Conservation (phyloP, 1,139 yeast species). For the Blastobotrys indianensis region DNA sequence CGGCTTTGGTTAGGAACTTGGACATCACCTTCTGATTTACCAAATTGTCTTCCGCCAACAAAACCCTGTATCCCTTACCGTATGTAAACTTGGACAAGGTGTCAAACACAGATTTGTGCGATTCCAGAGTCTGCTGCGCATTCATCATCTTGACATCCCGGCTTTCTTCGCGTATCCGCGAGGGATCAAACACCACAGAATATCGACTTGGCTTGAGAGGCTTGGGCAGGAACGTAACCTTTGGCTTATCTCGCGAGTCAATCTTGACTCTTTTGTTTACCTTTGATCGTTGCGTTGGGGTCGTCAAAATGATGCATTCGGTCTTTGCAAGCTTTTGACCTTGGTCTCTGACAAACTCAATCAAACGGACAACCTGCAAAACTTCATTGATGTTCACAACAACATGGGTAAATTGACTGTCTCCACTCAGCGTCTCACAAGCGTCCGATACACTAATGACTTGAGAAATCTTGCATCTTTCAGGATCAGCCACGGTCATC, state of each 20-base stretch:
- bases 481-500: constrained; percentile 28
- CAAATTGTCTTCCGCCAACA: constrained; percentile 82
- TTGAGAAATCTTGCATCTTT: constrained; percentile 19
- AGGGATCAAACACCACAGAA: constrained; percentile 29
- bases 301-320: constrained; percentile 27
- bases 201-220: constrained; percentile 29
- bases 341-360: constrained; percentile 8
- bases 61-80: constrained; percentile 41
- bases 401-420: constrained; percentile 29
- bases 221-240: constrained; percentile 25
- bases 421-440: constrained; percentile 1
- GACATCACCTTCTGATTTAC: constrained; percentile 86
- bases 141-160: constrained; percentile 27
- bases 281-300: constrained; percentile 30
- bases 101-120: constrained; percentile 24
- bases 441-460: constrained; percentile 18
- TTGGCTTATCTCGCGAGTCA: constrained; percentile 11
- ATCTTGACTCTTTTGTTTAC: constrained; percentile 17
- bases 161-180: constrained; percentile 23
- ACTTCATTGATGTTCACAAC: constrained; percentile 27
- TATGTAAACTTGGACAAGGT: constrained; percentile 36
- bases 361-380: constrained; percentile 21
- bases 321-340: constrained; percentile 12
- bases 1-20: constrained; percentile 67
- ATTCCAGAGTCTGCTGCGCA: constrained; percentile 24